Percentiles rank a stretch among this genome's conserved stretches.
These are phyloP conservation scores for Vinca minor DNA, from an alignment of 257 asterid species.

Conservation along the genomic window DNA sequence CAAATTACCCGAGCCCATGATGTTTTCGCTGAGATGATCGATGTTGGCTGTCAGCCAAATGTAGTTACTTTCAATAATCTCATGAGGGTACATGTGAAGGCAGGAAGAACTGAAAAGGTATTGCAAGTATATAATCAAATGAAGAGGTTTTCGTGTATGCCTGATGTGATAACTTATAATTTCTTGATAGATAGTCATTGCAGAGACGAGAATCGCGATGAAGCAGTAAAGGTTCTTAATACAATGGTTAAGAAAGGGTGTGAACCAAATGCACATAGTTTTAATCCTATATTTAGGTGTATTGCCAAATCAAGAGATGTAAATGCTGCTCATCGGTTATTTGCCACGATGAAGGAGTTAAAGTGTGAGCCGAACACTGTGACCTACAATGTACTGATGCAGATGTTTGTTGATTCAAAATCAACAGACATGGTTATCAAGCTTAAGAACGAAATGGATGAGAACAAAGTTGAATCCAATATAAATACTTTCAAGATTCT, in stretches of 20 bases:
- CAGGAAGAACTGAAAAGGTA: conserved; percentile 83
- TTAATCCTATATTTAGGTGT: conserved; percentile 71
- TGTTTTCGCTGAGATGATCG: conserved; percentile 80
- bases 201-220: conserved; percentile 66
- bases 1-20: conserved; percentile 68
- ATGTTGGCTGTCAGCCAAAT: conserved; percentile 65
- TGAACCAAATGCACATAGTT: conserved; percentile 50
- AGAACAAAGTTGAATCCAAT: conserved; percentile 63
- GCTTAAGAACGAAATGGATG: conserved; percentile 75
- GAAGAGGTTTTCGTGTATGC: conserved; percentile 62
- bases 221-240: conserved; percentile 62
- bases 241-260: conserved; percentile 60
- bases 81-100: conserved; percentile 88
- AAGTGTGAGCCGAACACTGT: conserved; percentile 55
- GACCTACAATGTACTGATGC: conserved; percentile 72
- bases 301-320: conserved; percentile 62
- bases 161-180: conserved; percentile 73
- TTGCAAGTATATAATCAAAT: conserved; percentile 78
- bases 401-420: conserved; percentile 69
- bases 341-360: conserved; percentile 62
- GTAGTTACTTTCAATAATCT: conserved; percentile 68
- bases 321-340: conserved; percentile 69
- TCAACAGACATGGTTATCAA: conserved; percentile 81
- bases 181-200: conserved; percentile 72
- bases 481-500: conserved; percentile 63